Conservation (phyloP, 129 eudicot genomes). For the Flaveria bidentis region DNA sequence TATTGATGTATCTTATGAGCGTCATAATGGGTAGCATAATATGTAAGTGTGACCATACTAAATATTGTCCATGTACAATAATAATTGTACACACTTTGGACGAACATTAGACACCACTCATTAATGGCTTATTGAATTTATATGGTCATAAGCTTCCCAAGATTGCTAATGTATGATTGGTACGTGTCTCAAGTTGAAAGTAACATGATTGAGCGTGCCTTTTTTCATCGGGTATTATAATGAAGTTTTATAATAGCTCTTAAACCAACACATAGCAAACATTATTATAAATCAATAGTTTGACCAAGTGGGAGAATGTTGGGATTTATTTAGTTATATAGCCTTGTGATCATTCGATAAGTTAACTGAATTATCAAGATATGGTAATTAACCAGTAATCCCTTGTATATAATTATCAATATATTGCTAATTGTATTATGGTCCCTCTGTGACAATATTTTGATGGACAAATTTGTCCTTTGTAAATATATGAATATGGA, state of each 20-base stretch:
- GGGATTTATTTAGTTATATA: background rate
- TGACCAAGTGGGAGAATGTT: background rate
- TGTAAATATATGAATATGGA: background rate
- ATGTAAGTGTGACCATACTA: background rate
- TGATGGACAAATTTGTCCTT: background rate
- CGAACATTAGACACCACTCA: background rate
- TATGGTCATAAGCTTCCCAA: background rate
- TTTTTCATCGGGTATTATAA: background rate
- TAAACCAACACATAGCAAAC: background rate
- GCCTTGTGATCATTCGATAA: background rate
- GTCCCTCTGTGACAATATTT: background rate
- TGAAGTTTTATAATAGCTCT: background rate
- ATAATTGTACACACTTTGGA: background rate
- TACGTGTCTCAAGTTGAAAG: background rate
- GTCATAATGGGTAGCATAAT: background rate
- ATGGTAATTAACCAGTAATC: background rate
- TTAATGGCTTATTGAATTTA: background rate
- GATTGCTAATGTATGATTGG: background rate
- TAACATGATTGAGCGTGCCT: background rate
- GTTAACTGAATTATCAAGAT: background rate
- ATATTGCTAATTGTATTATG: background rate
- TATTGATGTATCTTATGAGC: background rate
- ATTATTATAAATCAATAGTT: background rate
- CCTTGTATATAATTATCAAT: background rate
- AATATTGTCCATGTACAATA: background rate